phyloP scores from a whole-genome alignment of 257 asterid genomes.

The Forsythia suspensa region DNA sequence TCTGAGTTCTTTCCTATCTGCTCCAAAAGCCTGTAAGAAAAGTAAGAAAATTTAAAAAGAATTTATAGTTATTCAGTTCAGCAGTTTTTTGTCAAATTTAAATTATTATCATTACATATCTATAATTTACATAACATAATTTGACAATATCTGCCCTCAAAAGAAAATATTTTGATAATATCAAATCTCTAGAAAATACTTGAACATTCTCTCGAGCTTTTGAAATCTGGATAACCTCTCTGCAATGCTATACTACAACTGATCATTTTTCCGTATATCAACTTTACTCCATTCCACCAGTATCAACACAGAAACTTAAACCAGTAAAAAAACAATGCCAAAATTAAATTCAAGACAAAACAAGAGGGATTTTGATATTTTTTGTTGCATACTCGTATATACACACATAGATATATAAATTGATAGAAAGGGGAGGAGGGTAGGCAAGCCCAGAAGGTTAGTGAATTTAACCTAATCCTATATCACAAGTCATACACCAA shows the following conservation, averaged over 20 bases:
- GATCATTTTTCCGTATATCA: not conserved
- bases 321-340: not conserved
- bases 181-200: not conserved
- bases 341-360: not conserved
- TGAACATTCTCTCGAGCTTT: not conserved
- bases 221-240: too few species aligned
- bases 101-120: not conserved
- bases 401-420: not conserved
- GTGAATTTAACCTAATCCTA: slow-evolving; percentile 4
- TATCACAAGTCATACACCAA: not conserved
- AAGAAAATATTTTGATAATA: too few species aligned
- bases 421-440: not conserved
- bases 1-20: slow-evolving; percentile 83
- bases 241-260: not conserved
- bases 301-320: not conserved
- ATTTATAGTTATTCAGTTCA: not conserved
- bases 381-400: not conserved
- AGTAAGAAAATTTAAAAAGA: not conserved
- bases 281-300: not conserved
- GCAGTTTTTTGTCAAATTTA: not conserved
- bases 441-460: not conserved
- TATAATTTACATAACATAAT: too few species aligned
- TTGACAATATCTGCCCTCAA: too few species aligned
- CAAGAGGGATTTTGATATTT: not conserved
- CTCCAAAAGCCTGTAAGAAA: slow-evolving; percentile 73